These are phyloP conservation scores for Durusdinium trenchii DNA, from an alignment of 73 alveolate species.

Conservation along the genomic window DNA sequence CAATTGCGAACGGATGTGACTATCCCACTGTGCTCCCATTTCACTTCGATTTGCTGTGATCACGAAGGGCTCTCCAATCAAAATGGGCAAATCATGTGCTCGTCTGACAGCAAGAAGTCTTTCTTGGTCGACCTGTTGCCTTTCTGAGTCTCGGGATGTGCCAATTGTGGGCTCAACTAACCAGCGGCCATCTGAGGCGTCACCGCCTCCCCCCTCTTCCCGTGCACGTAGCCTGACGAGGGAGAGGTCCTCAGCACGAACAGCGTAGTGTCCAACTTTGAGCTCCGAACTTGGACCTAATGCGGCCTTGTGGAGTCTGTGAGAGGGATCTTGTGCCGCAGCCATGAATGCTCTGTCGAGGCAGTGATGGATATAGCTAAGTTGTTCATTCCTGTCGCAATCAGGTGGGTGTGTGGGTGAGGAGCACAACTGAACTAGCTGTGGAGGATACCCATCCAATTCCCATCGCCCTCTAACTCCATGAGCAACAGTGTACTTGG, in stretches of 20 bases:
- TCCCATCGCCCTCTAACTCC: constrained; percentile 66
- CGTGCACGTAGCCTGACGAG: too few species aligned
- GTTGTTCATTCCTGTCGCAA: constrained; percentile 80
- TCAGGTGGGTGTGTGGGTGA: constrained; percentile 89
- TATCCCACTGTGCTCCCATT: background rate
- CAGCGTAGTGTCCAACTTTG: too few species aligned
- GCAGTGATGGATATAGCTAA: constrained; percentile 68
- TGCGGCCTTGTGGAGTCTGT: constrained; percentile 60
- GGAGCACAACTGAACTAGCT: constrained; percentile 64
- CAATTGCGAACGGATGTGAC: constrained; percentile 41
- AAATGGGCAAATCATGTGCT: constrained; percentile 74
- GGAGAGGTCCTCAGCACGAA: too few species aligned
- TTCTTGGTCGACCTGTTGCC: background rate
- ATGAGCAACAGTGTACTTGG: constrained; percentile 56
- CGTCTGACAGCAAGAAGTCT: background rate
- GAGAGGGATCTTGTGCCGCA: constrained; percentile 50
- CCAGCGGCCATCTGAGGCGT: too few species aligned
- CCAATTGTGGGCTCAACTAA: too few species aligned
- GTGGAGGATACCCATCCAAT: constrained; percentile 65
- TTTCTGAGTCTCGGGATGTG: too few species aligned
- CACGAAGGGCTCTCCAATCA: constrained; percentile 63
- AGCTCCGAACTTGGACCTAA: background rate
- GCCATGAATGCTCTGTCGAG: constrained; percentile 46
- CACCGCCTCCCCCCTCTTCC: too few species aligned
- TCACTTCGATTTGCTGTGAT: background rate